Conservation (phyloP, 169 alveolate species). For the Plasmodium blacklocki region DNA sequence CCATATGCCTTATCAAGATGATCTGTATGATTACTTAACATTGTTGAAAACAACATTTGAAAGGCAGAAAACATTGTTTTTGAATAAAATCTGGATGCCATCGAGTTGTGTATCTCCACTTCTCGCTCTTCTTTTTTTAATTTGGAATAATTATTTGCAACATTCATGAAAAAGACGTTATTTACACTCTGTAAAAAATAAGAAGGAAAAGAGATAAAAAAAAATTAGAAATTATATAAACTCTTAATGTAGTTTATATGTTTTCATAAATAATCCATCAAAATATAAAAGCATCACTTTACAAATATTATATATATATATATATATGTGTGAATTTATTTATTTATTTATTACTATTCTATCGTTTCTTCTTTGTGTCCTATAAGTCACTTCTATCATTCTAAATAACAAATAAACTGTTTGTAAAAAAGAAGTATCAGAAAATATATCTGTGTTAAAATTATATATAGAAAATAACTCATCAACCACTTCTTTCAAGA, state of each 20-base stretch:
- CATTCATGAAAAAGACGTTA: conserved; percentile 12
- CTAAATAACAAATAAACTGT: conserved; percentile 34
- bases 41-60: conserved; percentile 5
- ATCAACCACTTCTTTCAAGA: conserved; percentile 12
- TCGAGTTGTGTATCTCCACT: neutral
- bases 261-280: neutral
- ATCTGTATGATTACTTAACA: conserved; percentile 20
- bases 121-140: neutral
- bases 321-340: neutral
- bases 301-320: conserved; percentile 3
- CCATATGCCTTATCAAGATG: conserved; percentile 8
- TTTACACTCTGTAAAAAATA: conserved; percentile 30
- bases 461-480: conserved; percentile 25
- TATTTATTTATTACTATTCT: conserved; percentile 13
- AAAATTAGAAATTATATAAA: neutral
- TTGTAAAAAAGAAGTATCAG: conserved; percentile 42
- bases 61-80: conserved; percentile 33
- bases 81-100: conserved; percentile 37
- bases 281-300: neutral
- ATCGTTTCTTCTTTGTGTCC: conserved; percentile 40
- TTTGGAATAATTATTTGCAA: neutral
- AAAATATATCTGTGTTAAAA: conserved; percentile 5
- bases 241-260: neutral
- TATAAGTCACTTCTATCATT: conserved; percentile 27
- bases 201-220: neutral